Conservation (phyloP, 305 asterid genomes). For the Rubia occidens region DNA sequence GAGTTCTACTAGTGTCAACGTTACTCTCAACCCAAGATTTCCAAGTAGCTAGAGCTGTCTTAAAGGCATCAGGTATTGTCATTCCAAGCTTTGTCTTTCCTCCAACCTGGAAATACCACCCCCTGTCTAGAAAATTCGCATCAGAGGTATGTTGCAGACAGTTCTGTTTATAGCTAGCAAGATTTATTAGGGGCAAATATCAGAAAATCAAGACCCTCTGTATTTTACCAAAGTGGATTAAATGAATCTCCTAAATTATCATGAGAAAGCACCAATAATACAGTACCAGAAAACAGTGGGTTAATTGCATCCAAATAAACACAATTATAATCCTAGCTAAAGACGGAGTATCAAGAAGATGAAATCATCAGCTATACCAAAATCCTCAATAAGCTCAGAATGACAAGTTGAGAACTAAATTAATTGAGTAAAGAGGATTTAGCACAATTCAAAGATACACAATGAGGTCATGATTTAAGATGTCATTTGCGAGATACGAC, state of each 20-base stretch:
- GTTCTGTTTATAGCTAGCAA: neutral
- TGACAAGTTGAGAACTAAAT: neutral
- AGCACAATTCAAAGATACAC: neutral
- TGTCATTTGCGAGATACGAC: constrained; percentile 1
- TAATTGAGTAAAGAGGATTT: neutral
- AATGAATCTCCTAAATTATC: neutral
- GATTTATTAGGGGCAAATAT: neutral
- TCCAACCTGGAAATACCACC: constrained; percentile 81
- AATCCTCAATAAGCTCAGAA: neutral
- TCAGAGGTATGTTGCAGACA: constrained; percentile 31
- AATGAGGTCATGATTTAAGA: neutral
- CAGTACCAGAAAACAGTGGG: neutral
- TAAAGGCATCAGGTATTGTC: constrained; percentile 61
- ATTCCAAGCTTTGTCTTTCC: constrained; percentile 81
- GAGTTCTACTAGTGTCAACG: constrained; percentile 52
- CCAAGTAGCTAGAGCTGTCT: constrained; percentile 67
- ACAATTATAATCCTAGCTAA: neutral
- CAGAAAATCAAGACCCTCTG: neutral
- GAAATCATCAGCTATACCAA: neutral
- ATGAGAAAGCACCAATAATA: neutral
- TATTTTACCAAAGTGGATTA: neutral
- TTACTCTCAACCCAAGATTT: constrained; percentile 61
- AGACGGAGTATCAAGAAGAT: neutral
- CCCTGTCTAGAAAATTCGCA: constrained; percentile 71
- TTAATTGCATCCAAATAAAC: neutral